These are phyloP conservation scores for Chaetomium cochliodes DNA, from an alignment of 495 filamentous ascomycete genomes.

Conservation along the genomic window DNA sequence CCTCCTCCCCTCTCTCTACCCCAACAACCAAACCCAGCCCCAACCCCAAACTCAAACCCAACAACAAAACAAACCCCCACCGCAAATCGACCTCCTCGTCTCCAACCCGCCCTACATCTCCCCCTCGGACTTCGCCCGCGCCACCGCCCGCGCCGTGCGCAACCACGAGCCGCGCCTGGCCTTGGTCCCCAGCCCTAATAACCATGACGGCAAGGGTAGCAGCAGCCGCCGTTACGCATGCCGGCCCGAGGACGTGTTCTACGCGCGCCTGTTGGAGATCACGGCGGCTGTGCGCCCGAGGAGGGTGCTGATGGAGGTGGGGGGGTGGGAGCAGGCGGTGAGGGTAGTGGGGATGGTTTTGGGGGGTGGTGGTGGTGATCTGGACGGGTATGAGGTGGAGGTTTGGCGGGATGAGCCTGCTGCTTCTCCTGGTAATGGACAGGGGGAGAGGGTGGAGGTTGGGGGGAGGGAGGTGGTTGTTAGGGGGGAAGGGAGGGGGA, in stretches of 20 bases:
- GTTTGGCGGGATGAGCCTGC: conserved; percentile 31
- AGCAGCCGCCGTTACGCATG: conserved; percentile 33
- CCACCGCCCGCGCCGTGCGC: conserved; percentile 69
- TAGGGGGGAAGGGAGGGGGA: conserved; percentile 37
- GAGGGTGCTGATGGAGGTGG: conserved; percentile 59
- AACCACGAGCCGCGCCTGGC: conserved; percentile 76
- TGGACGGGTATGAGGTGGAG: conserved; percentile 22
- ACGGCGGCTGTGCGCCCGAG: conserved; percentile 39
- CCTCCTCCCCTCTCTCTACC: conserved; percentile 20
- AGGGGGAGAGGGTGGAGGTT: conserved; percentile 21
- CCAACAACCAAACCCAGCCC: background rate
- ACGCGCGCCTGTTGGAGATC: conserved; percentile 50
- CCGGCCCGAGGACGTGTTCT: conserved; percentile 58
- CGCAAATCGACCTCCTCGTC: conserved; percentile 62
- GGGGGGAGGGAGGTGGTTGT: conserved; percentile 27
- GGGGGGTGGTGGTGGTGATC: background rate
- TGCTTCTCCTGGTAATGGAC: background rate
- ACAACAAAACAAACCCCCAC: background rate
- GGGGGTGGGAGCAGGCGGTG: conserved; percentile 57
- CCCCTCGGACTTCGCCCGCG: conserved; percentile 48
- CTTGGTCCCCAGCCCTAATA: no score
- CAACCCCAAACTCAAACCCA: conserved; percentile 3
- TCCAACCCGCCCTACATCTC: conserved; percentile 95
- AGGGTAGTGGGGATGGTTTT: conserved; percentile 49
- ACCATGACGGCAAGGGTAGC: conserved; percentile 52